These are phyloP conservation scores for Hyparrhenia diplandra DNA, from an alignment of 176 grass and related monocot species.

Conservation along the genomic window DNA sequence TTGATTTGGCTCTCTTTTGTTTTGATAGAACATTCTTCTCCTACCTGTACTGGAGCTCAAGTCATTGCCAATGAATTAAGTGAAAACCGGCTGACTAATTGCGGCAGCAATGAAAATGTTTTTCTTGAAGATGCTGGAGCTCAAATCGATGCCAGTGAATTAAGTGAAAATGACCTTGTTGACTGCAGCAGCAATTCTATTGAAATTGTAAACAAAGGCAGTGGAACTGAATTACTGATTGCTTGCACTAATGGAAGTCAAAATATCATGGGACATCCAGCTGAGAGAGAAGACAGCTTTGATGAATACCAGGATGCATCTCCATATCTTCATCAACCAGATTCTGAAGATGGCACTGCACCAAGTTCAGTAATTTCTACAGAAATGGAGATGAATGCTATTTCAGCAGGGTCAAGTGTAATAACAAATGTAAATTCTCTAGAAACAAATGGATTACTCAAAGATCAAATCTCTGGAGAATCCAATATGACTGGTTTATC, in stretches of 20 bases:
- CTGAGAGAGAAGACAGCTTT: conserved; percentile 38
- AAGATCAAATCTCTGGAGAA: conserved; percentile 19
- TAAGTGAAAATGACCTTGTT: not conserved
- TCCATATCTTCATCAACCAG: conserved; percentile 37
- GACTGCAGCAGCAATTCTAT: not conserved
- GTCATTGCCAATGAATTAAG: not conserved
- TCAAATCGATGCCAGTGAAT: not conserved
- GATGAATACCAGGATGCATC: conserved; percentile 51
- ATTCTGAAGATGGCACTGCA: conserved; percentile 27
- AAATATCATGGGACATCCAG: not conserved
- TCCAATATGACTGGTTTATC: conserved; percentile 13
- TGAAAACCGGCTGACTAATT: not conserved
- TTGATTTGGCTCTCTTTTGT: conserved; percentile 17
- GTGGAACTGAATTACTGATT: not conserved
- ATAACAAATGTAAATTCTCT: conserved; percentile 13
- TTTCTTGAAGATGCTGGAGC: not conserved
- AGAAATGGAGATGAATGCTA: conserved; percentile 32
- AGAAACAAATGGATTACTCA: conserved; percentile 19
- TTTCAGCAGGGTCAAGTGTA: conserved; percentile 10
- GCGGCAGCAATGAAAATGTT: not conserved
- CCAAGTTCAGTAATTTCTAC: conserved; percentile 1
- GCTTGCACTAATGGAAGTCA: conserved; percentile 9
- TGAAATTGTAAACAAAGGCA: conserved; percentile 18
- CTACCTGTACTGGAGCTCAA: conserved; percentile 11
- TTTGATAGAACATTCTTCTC: conserved; percentile 27